Evolutionary conservation across 116 monocot genomes (phyloP), one percentile per base, ranked within the genome.

Genomic region (Thalassia testudinum): DNA sequence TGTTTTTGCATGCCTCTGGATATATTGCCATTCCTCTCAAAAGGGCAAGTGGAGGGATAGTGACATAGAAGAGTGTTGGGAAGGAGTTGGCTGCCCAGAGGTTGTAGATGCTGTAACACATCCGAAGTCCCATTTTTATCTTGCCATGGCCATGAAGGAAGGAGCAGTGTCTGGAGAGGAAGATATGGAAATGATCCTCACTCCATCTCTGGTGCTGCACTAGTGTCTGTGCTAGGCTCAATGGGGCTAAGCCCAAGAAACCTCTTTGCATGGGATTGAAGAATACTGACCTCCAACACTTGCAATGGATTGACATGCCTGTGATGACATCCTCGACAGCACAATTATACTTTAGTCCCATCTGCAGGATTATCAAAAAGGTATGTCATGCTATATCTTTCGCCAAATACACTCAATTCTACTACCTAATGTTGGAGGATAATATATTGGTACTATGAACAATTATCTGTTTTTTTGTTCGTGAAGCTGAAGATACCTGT

Each of bases 271-370:
- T 11, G 42, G 77, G 82, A 38, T 65, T 70, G 43, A 53, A 54
- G 48, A 24, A 67, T 12, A 54, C 49, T 0, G 77, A 73, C 38
- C 40, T 70, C 82, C 82, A 82, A 1, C 82, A 77, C 51, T 64
- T 54, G 37, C 70, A 70, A 18, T 82, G 73, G 42, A 82, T 73
- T 8, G 61, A 24, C 19, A 82, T 24, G n/a, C 77, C 82, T 0
- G 73, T 77, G 21, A 74, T 57, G 1, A 74, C 47, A 60, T 82
- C 82, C 49, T 82, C 82, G 24, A 74, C 77, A 0, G 82, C 30
- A 52, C 62, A 62, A 0, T 66, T 77, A 54, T 82, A 82, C 50
- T 61, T 70, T 21, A 82, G 21, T 1, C 82, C 82, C 29, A 77
- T 54, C 73, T 82, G 66, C 37, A 26, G 20, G 22, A 47, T 21